Conservation (phyloP, 2,329 filamentous ascomycete genomes). For the Botryotinia calthae region DNA sequence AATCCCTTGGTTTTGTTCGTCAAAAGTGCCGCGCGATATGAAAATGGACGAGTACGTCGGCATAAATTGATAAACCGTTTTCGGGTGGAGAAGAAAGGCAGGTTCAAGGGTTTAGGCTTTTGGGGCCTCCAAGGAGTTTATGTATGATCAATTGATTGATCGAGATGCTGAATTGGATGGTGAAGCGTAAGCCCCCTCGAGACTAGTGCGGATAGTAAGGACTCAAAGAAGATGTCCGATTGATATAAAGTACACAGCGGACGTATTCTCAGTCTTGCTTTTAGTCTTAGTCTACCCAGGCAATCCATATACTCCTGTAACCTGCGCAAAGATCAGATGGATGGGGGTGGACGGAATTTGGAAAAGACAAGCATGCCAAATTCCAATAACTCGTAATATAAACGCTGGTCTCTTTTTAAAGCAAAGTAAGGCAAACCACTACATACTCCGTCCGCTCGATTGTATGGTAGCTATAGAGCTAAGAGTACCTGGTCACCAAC, state of each 20-base stretch:
- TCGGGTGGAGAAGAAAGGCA: conserved; percentile 16
- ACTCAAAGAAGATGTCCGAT: not conserved
- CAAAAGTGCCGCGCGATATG: not conserved
- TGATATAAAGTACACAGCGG: not conserved
- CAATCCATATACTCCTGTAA: not conserved
- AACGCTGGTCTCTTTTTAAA: not conserved
- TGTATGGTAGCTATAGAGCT: not conserved
- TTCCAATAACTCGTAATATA: not conserved
- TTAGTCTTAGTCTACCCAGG: not conserved
- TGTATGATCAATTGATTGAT: conserved; percentile 13
- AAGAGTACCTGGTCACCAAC: not conserved
- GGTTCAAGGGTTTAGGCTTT: conserved; percentile 6
- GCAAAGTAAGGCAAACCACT: not conserved
- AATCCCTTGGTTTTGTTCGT: not conserved
- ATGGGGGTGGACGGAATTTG: not conserved
- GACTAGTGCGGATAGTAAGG: not conserved
- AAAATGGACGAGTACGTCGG: not conserved
- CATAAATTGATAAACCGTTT: conserved; percentile 13
- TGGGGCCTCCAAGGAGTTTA: not conserved
- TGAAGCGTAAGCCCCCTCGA: conserved; percentile 3
- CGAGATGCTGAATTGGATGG: not conserved
- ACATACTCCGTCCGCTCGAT: not conserved
- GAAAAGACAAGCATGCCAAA: conserved; percentile 5
- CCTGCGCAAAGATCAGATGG: not conserved
- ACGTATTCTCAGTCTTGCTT: not conserved